Percentiles rank a stretch among this genome's conserved stretches.
Evolutionary conservation across 495 filamentous ascomycete genomes (phyloP).

Genomic region (Hyaloscypha finlandica): DNA sequence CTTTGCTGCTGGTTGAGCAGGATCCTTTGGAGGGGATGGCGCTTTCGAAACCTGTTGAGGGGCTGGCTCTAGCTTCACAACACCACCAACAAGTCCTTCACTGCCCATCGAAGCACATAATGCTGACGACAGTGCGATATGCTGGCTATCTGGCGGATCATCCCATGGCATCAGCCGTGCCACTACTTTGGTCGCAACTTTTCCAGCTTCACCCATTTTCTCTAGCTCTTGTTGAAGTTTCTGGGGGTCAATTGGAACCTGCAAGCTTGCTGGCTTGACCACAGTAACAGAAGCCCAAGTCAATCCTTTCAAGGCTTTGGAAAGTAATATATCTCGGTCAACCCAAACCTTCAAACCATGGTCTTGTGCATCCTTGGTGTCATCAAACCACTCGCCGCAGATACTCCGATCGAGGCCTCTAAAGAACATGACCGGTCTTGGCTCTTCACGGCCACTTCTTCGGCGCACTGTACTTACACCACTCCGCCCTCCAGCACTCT

Average conservation of each 20-base stretch:
- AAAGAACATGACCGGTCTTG: conserved; percentile 68
- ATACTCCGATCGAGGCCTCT: conserved; percentile 70
- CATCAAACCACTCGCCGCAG: conserved; percentile 74
- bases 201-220: conserved; percentile 51
- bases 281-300: conserved; percentile 75
- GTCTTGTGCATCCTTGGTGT: conserved; percentile 50
- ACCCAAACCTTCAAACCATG: conserved; percentile 81
- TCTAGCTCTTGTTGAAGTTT: conserved; percentile 65
- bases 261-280: conserved; percentile 76
- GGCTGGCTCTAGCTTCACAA: conserved; percentile 80
- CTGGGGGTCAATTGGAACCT: conserved; percentile 72
- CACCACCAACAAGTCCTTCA: conserved; percentile 77
- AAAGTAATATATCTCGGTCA: conserved; percentile 70
- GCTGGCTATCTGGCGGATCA: conserved; percentile 78
- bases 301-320: conserved; percentile 68
- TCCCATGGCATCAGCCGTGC: conserved; percentile 79
- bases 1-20: conserved; percentile 22
- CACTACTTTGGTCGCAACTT: conserved; percentile 69
- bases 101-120: conserved; percentile 72
- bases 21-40: conserved; percentile 55
- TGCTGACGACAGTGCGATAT: conserved; percentile 72
- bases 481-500: conserved; percentile 72
- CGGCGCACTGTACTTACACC: conserved; percentile 64
- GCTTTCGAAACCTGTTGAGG: conserved; percentile 39
- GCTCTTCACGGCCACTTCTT: conserved; percentile 60